Base-by-base conservation (phyloP, 2,329 filamentous ascomycete genomes). In the Cyphellophora europaea region DNA sequence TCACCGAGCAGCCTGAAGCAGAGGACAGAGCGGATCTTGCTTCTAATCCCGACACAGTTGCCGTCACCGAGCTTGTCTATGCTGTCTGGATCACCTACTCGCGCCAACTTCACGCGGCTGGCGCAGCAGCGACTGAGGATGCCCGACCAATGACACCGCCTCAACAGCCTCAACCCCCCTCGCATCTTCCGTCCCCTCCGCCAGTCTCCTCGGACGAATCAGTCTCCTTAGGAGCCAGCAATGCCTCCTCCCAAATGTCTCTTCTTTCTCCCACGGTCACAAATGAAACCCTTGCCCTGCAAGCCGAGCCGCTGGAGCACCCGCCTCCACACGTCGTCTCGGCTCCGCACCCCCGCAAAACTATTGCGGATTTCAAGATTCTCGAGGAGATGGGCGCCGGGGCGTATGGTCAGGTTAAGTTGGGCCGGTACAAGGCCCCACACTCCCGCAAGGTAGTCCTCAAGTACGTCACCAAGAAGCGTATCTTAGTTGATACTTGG, bases 331-430 rank as follows among this genome's bases (percentile, higher is more conserved):
- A 51, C 12, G 40, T 44, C 14, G 39, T 47, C 4, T 48, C 42
- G 27, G 36, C 47, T 6, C 39, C 45, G 15, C 63, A 44, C 41
- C 66, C 48, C 54, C 95, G 93, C 63, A 91, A 91, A 59, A 79
- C 75, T 1, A 96, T 98, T 45, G 71, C 81, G 35, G 87, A 95
- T 55, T 98, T 94, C 56, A 71, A 79, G 27, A 89, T 98, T 41
- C 67, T 98, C 10, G 91, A 98, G 60, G 91, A 98, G 41, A 96
- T 98, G 89, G 91, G 91, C 4, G 87, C 95, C 61, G 91, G 91
- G 27, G 91, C 91, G 1, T 98, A 98, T 55, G 91, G 91, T 2
- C 89, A 98, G 60, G 91, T 98, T 39, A 98, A 98, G 58, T 72
- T 98, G 31, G 89, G 84, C 34, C 77, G 88, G 18, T 82, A 91